Base-by-base conservation (phyloP, 768 basidiomycete species). In the Russula vinacea region DNA sequence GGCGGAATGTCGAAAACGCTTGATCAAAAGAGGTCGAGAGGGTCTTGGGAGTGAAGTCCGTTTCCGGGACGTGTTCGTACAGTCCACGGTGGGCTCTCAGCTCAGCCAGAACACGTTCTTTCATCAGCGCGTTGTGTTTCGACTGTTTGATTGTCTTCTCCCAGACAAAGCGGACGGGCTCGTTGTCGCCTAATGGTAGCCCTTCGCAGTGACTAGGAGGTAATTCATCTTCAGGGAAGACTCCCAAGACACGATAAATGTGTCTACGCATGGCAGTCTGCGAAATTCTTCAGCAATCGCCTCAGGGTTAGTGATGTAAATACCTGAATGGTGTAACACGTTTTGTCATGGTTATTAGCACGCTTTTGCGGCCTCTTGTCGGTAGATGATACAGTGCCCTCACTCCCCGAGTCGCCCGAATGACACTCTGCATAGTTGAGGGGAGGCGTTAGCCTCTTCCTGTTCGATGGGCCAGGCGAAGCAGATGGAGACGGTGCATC, bases 141-240 rank as follows among this genome's bases (percentile, higher is more conserved):
- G 88, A 90, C 69, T 90, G 87, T 64, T 84, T 88, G 13, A 82
- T 78, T 2, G 89, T 91, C 72, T 88, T 89, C 65, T 87, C 84
- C 89, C 89, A 91, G 5, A 89, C 85, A 67, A 90, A 90, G 22
- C 89, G 85, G 16, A 90, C 78, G 1, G 87, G 82, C n/a, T 85
- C 80, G 24, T 78, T 71, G 13, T 76, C 69, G 2, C 74, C 76
- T 1, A 85, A 69, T 3, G 74, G 69, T 13, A 73, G 75, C 17
- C 83, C 85, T 69, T 90, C 88, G 11, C 70, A 68, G 69, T 88
- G 83, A 58, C 81, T 84, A 61, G 83, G 82, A 0, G 89, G 89
- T 9, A 90, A 75, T 1, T 80, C 71, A 63, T 83, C 83, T 68
- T 84, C 86, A 42, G 73, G 78, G 8, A 80, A 77, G 6, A 88